phyloP scores from a whole-genome alignment of 345 rosid genomes.

The Geranium rotundifolium region DNA sequence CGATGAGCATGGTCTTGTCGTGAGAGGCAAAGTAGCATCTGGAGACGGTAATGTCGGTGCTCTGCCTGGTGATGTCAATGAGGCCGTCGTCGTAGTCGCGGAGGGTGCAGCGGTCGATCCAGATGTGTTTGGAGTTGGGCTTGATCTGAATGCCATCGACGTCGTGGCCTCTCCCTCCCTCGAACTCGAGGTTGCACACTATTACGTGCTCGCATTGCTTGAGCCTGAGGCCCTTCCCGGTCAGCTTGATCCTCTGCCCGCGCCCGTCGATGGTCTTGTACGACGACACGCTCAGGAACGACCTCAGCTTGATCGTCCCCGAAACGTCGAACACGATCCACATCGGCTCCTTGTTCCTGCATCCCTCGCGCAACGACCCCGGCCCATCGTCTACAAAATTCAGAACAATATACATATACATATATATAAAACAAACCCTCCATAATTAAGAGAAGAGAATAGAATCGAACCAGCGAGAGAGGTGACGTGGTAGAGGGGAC shows the following conservation, averaged over 20 bases:
- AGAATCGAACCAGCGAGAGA: slow-evolving; percentile 38
- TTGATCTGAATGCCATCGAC: slow-evolving; percentile 90
- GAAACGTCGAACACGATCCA: slow-evolving; percentile 86
- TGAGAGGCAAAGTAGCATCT: slow-evolving; percentile 82
- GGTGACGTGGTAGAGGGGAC: slow-evolving; percentile 45
- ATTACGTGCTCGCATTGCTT: slow-evolving; percentile 82
- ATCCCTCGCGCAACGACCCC: slow-evolving; percentile 74
- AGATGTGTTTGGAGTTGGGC: slow-evolving; percentile 75
- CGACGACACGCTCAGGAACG: slow-evolving; percentile 62
- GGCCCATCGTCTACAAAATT: slow-evolving; percentile 63
- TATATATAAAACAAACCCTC: background rate
- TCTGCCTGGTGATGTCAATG: slow-evolving; percentile 86
- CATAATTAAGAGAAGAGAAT: background rate
- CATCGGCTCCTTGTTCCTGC: slow-evolving; percentile 61
- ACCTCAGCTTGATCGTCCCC: slow-evolving; percentile 56
- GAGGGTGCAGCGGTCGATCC: slow-evolving; percentile 92
- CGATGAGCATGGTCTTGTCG: slow-evolving; percentile 81
- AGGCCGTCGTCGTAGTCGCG: slow-evolving; percentile 79
- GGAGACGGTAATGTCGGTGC: slow-evolving; percentile 88
- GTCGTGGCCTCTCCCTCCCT: slow-evolving; percentile 79
- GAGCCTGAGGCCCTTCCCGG: slow-evolving; percentile 77
- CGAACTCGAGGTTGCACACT: slow-evolving; percentile 75
- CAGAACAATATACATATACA: background rate
- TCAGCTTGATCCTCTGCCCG: slow-evolving; percentile 69
- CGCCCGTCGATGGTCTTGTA: slow-evolving; percentile 93